Percentiles rank a stretch among this genome's conserved stretches.
Evolutionary conservation across 2,329 filamentous ascomycete species (phyloP).

Genomic region (Sodiomyces alkalinus): DNA sequence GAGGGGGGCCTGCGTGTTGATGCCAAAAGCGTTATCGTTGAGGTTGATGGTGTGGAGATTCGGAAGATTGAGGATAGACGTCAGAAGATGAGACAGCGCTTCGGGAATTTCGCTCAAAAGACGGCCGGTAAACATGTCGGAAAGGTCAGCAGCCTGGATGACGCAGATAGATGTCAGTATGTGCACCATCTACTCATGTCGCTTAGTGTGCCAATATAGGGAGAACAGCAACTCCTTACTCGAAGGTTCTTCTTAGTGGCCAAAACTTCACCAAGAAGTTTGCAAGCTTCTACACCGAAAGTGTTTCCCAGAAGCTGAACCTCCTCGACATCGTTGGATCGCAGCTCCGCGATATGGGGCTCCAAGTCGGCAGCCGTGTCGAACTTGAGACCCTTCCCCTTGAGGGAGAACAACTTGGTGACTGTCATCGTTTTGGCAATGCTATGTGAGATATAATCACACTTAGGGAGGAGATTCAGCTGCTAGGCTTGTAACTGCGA

Average conservation of each 20-base stretch:
- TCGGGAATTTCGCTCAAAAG: conserved; percentile 87
- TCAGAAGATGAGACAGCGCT: conserved; percentile 73
- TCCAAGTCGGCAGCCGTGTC: conserved; percentile 78
- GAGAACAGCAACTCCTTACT: too few species aligned
- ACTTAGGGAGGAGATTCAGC: too few species aligned
- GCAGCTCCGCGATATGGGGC: conserved; percentile 62
- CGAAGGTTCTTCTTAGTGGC: conserved; percentile 70
- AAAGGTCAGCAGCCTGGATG: conserved; percentile 62
- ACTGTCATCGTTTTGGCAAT: too few species aligned
- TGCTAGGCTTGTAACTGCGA: too few species aligned
- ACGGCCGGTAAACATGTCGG: conserved; percentile 94
- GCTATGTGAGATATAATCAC: too few species aligned
- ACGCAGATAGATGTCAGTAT: background rate
- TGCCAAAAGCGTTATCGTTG: conserved; percentile 94
- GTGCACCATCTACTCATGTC: too few species aligned
- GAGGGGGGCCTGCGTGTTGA: conserved; percentile 86
- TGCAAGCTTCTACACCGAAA: conserved; percentile 74
- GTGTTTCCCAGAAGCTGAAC: conserved; percentile 84
- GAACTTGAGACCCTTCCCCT: conserved; percentile 85
- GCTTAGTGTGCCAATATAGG: too few species aligned
- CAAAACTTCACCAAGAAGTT: conserved; percentile 70
- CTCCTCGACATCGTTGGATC: conserved; percentile 66
- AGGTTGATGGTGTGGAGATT: conserved; percentile 85
- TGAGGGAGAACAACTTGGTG: conserved; percentile 67
- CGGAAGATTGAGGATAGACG: conserved; percentile 70